Percentiles rank a stretch among this genome's conserved stretches.
phyloP scores from a whole-genome alignment of 2,329 filamentous ascomycete species.

The Talaromyces pinophilus region DNA sequence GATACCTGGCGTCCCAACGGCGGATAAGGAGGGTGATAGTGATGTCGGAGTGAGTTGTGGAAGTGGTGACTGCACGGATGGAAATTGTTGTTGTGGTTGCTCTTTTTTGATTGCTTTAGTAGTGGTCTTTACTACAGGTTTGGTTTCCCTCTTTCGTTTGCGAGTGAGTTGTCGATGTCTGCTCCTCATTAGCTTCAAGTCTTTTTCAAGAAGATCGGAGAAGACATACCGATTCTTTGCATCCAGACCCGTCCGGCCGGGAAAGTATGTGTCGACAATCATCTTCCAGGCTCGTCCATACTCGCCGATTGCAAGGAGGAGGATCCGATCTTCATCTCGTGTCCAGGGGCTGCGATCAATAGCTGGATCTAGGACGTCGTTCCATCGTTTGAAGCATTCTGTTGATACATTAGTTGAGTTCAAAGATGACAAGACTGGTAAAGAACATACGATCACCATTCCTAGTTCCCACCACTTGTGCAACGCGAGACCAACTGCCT shows the following conservation, averaged over 20 bases:
- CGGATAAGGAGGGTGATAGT: background rate
- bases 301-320: slow-evolving; percentile 20
- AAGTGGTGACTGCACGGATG: background rate
- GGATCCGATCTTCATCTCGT: slow-evolving; percentile 19
- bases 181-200: background rate
- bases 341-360: slow-evolving; percentile 25
- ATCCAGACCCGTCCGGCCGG: slow-evolving; percentile 22
- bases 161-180: slow-evolving; percentile 23
- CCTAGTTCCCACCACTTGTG: slow-evolving; percentile 23
- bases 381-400: slow-evolving; percentile 26
- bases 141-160: slow-evolving; percentile 20
- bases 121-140: background rate
- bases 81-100: slow-evolving; percentile 3
- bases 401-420: background rate
- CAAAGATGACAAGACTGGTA: background rate
- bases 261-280: slow-evolving; percentile 24
- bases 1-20: background rate
- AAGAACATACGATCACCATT: slow-evolving; percentile 24
- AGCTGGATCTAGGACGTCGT: slow-evolving; percentile 23
- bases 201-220: background rate
- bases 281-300: slow-evolving; percentile 23
- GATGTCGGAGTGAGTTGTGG: background rate
- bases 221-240: slow-evolving; percentile 23
- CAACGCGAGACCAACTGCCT: slow-evolving; percentile 23
- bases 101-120: background rate